Evolutionary conservation across 2,329 filamentous ascomycete genomes (phyloP).

Genomic region (Curvularia sp.): DNA sequence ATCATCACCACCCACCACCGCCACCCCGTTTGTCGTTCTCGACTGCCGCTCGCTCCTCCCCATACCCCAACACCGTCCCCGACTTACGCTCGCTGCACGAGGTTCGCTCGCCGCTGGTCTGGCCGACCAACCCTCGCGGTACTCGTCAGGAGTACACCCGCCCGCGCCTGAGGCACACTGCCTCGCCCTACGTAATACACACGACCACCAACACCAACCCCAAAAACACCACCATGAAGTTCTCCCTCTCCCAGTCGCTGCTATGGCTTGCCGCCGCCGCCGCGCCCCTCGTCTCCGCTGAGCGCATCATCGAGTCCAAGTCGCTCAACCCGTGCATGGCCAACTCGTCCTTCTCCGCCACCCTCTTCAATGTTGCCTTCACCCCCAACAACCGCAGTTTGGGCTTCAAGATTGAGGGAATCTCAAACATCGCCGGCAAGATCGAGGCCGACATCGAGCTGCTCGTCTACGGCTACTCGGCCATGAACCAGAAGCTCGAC

Average conservation of each 20-base stretch:
- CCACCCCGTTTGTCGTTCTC: conserved; percentile 27
- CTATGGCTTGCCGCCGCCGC: conserved; percentile 47
- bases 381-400: conserved; percentile 77
- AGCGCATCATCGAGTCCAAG: conserved; percentile 71
- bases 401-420: conserved; percentile 76
- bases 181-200: conserved; percentile 19
- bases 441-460: conserved; percentile 79
- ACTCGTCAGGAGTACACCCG: conserved; percentile 40
- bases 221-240: conserved; percentile 39
- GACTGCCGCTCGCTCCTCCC: conserved; percentile 39
- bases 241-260: conserved; percentile 43
- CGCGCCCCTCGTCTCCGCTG: conserved; percentile 62
- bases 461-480: conserved; percentile 81
- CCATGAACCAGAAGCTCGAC: conserved; percentile 71
- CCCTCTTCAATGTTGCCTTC: conserved; percentile 84
- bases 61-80: conserved; percentile 10
- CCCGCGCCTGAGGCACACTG: conserved; percentile 26
- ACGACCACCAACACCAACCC: conserved; percentile 2
- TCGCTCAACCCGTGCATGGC: conserved; percentile 86
- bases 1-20: conserved; percentile 25
- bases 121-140: conserved; percentile 36
- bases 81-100: conserved; percentile 21
- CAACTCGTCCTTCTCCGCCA: conserved; percentile 86
- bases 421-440: conserved; percentile 82
- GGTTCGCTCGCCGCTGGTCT: conserved; percentile 44